Evolutionary conservation across 352 stramenopile species (phyloP).

Genomic region (Globisporangium carolinianum): DNA sequence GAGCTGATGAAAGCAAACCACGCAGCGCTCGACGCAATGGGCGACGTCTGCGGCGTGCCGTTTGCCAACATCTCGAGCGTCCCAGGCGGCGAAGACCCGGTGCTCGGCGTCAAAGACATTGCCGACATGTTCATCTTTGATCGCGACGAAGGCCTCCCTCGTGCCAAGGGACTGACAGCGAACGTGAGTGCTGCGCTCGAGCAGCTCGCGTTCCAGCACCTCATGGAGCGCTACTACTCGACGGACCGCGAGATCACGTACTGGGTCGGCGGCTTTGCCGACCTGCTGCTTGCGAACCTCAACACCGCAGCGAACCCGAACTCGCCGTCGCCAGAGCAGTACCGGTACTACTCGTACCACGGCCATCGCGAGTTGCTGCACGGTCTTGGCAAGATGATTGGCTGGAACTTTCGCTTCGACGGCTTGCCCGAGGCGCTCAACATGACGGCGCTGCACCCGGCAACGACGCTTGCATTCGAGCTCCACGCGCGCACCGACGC

Average conservation of each 20-base stretch:
- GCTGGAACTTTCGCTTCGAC: slow-evolving; percentile 70
- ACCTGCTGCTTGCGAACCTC: no score
- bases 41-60: slow-evolving; percentile 50
- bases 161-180: slow-evolving; percentile 41
- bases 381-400: slow-evolving; percentile 70
- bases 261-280: no score
- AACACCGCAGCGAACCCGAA: slow-evolving; percentile 22
- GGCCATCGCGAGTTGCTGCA: slow-evolving; percentile 77
- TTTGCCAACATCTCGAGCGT: slow-evolving; percentile 51
- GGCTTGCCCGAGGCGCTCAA: slow-evolving; percentile 59
- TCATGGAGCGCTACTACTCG: slow-evolving; percentile 84
- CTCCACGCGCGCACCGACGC: slow-evolving; percentile 30
- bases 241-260: slow-evolving; percentile 28
- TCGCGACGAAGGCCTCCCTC: slow-evolving; percentile 2
- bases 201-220: slow-evolving; percentile 69
- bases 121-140: no score
- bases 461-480: slow-evolving; percentile 81
- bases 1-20: slow-evolving; percentile 55
- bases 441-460: slow-evolving; percentile 56
- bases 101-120: slow-evolving; percentile 26
- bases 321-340: slow-evolving; percentile 36
- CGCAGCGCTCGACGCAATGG: slow-evolving; percentile 44
- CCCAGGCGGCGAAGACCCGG: slow-evolving; percentile 54
- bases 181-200: slow-evolving; percentile 49
- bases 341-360: slow-evolving; percentile 81